phyloP scores from a whole-genome alignment of 202 grass and related monocot species.

The Saccharum hybrid region DNA sequence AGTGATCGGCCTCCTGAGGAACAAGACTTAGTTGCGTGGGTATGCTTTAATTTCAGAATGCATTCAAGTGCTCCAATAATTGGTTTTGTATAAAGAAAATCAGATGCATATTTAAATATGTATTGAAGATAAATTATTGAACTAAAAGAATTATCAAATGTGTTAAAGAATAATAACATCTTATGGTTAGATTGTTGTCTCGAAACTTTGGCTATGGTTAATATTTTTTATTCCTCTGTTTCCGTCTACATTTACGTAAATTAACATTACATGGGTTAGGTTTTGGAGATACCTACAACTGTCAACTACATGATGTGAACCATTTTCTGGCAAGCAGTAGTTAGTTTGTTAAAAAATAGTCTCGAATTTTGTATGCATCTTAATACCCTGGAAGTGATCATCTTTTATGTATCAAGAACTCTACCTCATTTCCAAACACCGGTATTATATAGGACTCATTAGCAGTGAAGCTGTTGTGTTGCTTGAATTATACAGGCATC shows the following conservation, averaged over 20 bases:
- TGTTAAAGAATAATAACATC: conserved; percentile 8
- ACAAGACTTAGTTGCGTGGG: conserved; percentile 76
- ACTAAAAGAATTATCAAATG: conserved; percentile 18
- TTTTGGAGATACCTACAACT: conserved; percentile 18
- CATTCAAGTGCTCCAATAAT: conserved; percentile 19
- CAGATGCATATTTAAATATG: not conserved
- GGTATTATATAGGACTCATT: not conserved
- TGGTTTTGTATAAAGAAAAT: conserved; percentile 25
- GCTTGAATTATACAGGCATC: not conserved
- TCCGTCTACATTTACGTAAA: not conserved
- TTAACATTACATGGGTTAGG: not conserved
- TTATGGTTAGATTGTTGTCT: conserved; percentile 2
- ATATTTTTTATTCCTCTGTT: not conserved
- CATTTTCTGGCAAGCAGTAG: not conserved
- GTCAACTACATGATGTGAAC: not conserved
- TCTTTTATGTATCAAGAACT: not conserved
- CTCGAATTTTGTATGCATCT: conserved; percentile 24
- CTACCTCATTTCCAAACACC: conserved; percentile 9
- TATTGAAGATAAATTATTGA: not conserved
- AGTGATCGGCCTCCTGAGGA: conserved; percentile 57
- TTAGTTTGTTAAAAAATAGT: conserved; percentile 2
- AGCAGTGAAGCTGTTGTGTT: conserved; percentile 11
- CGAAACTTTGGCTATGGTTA: not conserved
- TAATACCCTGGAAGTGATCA: conserved; percentile 30
- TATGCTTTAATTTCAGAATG: conserved; percentile 53